Conservation (phyloP, 139 green algal genomes). For the Dunaliella primolecta region DNA sequence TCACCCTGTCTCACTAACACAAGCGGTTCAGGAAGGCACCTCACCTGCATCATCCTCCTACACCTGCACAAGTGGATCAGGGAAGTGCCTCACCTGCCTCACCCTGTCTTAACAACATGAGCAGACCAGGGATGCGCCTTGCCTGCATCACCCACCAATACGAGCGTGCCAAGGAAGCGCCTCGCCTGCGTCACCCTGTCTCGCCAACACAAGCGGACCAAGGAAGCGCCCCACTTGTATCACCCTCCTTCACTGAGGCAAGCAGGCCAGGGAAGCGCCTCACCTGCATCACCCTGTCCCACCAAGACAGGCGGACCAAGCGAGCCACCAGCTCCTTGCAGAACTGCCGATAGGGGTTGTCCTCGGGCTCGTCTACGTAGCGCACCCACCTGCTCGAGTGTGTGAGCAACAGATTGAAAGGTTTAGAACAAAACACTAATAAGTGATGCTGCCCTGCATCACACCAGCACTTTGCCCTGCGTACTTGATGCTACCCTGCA, state of each 20-base stretch:
- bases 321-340: slow-evolving; percentile 53
- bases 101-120: neutral
- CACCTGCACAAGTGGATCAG: slow-evolving; percentile 70
- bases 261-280: neutral
- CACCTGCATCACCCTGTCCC: slow-evolving; percentile 27
- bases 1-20: neutral
- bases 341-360: slow-evolving; percentile 70
- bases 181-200: neutral
- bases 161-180: neutral
- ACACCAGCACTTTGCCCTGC: no score
- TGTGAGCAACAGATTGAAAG: no score
- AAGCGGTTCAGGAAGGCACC: neutral
- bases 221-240: neutral
- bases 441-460: no score
- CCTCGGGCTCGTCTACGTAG: slow-evolving; percentile 59
- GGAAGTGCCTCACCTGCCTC: neutral
- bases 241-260: neutral
- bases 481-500: no score
- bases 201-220: neutral
- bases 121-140: neutral
- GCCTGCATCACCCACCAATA: neutral
- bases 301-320: slow-evolving; percentile 70
- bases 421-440: no score
- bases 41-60: slow-evolving; percentile 25
- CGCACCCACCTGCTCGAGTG: slow-evolving; percentile 26